These are phyloP conservation scores for Pichia cabralensis DNA, from an alignment of 805 yeast species.

Conservation along the genomic window DNA sequence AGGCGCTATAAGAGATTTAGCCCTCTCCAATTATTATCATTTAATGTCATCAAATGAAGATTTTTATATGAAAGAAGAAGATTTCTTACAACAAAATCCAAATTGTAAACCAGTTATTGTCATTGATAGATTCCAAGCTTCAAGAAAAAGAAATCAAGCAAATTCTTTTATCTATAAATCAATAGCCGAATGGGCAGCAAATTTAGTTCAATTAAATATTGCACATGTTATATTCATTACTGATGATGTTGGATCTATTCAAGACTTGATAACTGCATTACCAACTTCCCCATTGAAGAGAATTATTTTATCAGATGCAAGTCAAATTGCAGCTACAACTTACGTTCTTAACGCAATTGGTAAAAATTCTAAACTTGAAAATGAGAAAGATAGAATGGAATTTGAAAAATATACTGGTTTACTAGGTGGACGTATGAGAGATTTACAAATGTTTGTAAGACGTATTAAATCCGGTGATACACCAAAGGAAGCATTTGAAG, in stretches of 20 bases:
- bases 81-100: constrained; percentile 76
- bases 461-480: constrained; percentile 82
- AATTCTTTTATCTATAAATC: constrained; percentile 62
- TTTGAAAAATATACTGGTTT: constrained; percentile 57
- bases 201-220: constrained; percentile 59
- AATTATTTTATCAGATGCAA: constrained; percentile 72
- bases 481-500: constrained; percentile 64
- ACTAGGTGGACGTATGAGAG: constrained; percentile 91
- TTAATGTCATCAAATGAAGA: constrained; percentile 17
- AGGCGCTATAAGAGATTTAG: constrained; percentile 62
- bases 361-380: constrained; percentile 11
- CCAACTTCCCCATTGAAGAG: constrained; percentile 84
- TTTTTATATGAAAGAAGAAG: constrained; percentile 52
- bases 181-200: constrained; percentile 84
- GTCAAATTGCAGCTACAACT: constrained; percentile 53
- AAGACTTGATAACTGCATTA: constrained; percentile 55
- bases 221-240: constrained; percentile 90
- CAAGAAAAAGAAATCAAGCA: constrained; percentile 43
- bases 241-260: constrained; percentile 71
- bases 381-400: constrained; percentile 19
- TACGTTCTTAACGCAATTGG: constrained; percentile 55
- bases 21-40: constrained; percentile 34
- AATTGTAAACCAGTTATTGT: constrained; percentile 80
- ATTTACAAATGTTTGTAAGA: constrained; percentile 80
- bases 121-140: constrained; percentile 56